Evolutionary conservation across 306 rosid genomes (phyloP).

Genomic region (Pterocarpus santalinus): DNA sequence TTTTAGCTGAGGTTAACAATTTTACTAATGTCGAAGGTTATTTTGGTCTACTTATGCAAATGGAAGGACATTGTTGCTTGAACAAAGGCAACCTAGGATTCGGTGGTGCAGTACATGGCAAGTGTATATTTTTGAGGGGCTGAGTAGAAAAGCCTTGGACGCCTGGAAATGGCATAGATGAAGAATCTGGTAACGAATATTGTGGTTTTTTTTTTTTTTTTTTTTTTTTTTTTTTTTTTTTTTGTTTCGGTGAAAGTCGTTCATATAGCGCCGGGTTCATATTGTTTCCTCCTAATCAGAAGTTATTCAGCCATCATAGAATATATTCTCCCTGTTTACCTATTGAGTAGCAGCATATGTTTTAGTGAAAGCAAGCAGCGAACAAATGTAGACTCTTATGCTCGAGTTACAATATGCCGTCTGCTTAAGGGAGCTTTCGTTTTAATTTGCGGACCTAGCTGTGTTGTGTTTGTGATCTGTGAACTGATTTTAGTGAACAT

Average conservation of each 20-base stretch:
- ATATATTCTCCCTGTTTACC: neutral
- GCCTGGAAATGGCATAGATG: conserved; percentile 42
- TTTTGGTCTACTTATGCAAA: conserved; percentile 45
- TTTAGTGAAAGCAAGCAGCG: neutral
- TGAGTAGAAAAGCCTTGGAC: neutral
- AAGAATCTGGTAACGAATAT: conserved; percentile 27
- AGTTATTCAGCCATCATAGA: conserved; percentile 7
- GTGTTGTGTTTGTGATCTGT: neutral
- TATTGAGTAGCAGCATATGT: neutral
- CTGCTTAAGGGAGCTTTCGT: neutral
- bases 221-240: neutral
- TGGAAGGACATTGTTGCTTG: conserved; percentile 44
- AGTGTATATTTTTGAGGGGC: conserved; percentile 57
- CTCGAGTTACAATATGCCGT: neutral
- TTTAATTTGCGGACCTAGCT: neutral
- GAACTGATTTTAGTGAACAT: neutral
- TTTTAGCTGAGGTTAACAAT: neutral
- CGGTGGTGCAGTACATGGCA: conserved; percentile 45
- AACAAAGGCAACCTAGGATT: conserved; percentile 46
- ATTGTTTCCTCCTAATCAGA: conserved; percentile 15
- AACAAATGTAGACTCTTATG: neutral
- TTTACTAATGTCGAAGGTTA: conserved; percentile 21
- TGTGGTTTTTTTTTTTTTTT: neutral
- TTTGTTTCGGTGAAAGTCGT: conserved; percentile 34
- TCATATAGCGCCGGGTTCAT: conserved; percentile 20